phyloP scores from a whole-genome alignment of 192 early-diverging fungal genomes.

The Backusella morwellensis region DNA sequence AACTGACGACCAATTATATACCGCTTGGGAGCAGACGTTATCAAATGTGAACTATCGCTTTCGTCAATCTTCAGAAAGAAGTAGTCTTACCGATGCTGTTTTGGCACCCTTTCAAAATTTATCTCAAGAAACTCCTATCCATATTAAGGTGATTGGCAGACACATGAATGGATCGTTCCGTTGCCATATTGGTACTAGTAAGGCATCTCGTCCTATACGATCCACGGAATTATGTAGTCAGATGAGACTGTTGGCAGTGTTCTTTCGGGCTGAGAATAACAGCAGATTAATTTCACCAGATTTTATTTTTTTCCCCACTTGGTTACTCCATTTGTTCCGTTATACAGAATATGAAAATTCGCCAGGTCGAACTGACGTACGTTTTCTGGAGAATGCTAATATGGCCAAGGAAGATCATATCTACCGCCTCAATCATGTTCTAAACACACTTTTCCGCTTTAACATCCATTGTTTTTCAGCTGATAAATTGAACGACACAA shows the following conservation, averaged over 20 bases:
- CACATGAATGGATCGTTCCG: conserved; percentile 28
- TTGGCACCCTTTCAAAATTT: background rate
- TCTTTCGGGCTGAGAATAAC: conserved; percentile 24
- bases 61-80: background rate
- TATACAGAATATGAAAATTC: conserved; percentile 26
- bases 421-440: conserved; percentile 32
- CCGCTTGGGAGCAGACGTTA: conserved; percentile 13
- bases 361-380: conserved; percentile 26
- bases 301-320: conserved; percentile 35
- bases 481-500: conserved; percentile 1
- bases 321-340: conserved; percentile 32
- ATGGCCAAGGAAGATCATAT: conserved; percentile 34
- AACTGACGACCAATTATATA: conserved; percentile 20
- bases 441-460: conserved; percentile 35
- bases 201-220: conserved; percentile 23
- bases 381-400: conserved; percentile 28
- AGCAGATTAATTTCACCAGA: conserved; percentile 23
- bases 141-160: conserved; percentile 25
- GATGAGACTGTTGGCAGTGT: conserved; percentile 30
- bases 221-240: conserved; percentile 24
- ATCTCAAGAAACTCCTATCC: conserved; percentile 8
- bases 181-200: conserved; percentile 33
- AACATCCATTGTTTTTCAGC: conserved; percentile 24
- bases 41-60: conserved; percentile 10
- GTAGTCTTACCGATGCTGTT: conserved; percentile 16